These are phyloP conservation scores for Kwoniella bestiolae DNA, from an alignment of 768 basidiomycete genomes.

Conservation along the genomic window DNA sequence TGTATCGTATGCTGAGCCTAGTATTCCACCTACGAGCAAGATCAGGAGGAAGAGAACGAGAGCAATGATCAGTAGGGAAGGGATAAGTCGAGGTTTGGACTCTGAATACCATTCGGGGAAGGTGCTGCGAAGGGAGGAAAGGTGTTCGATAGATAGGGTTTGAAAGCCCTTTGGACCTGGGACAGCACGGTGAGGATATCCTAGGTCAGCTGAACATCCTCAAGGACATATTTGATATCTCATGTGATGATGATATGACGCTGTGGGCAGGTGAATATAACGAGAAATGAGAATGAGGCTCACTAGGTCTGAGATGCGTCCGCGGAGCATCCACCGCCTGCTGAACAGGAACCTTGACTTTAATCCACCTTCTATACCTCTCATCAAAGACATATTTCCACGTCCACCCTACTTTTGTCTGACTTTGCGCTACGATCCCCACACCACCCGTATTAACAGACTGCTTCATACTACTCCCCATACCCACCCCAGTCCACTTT, in stretches of 20 bases:
- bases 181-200: too few relatives aligned
- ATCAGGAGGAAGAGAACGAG: slow-evolving; percentile 24
- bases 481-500: background rate
- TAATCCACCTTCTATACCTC: slow-evolving; percentile 3
- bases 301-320: background rate
- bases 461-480: background rate
- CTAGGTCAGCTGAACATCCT: too few relatives aligned
- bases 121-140: background rate
- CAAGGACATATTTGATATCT: too few relatives aligned
- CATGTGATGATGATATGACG: too few relatives aligned
- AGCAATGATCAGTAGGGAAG: slow-evolving; percentile 21
- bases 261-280: too few relatives aligned
- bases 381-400: slow-evolving; percentile 5
- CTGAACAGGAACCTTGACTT: slow-evolving; percentile 1
- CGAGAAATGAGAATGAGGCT: background rate
- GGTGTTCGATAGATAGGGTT: background rate
- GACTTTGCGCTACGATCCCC: background rate
- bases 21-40: slow-evolving; percentile 26
- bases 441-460: background rate
- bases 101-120: slow-evolving; percentile 26
- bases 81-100: slow-evolving; percentile 17
- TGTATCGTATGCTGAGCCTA: slow-evolving; percentile 36
- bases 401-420: background rate
- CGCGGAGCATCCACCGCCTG: background rate
- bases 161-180: slow-evolving; percentile 1